A percentile compares a stretch with the other conserved stretches of the same genome.
These are phyloP conservation scores for Aureobasidium sp. DNA, from an alignment of 2,329 filamentous ascomycete genomes.

Conservation along the genomic window DNA sequence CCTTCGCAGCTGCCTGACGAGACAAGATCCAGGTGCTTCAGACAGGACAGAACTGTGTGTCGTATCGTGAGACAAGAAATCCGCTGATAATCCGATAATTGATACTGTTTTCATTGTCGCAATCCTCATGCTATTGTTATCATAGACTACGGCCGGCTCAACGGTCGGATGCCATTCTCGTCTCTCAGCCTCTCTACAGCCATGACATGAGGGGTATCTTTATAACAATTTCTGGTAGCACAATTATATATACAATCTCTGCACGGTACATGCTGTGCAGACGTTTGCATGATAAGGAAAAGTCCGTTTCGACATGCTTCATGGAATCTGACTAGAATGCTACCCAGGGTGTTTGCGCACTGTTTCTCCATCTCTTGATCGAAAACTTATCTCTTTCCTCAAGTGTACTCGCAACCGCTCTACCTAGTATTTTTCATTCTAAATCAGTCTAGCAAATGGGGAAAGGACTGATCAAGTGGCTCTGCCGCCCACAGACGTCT, in stretches of 20 bases:
- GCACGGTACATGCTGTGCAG: neutral
- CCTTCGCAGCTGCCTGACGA: conserved; percentile 6
- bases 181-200: conserved; percentile 7
- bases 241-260: neutral
- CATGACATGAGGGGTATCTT: neutral
- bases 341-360: too few species aligned
- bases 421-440: too few species aligned
- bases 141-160: conserved; percentile 1
- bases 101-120: conserved; percentile 5
- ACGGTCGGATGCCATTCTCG: conserved; percentile 3
- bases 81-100: neutral
- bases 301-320: neutral
- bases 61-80: neutral
- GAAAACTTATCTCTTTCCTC: too few species aligned
- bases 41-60: neutral
- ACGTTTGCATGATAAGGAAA: neutral
- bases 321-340: neutral
- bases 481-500: too few species aligned
- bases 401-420: too few species aligned
- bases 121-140: neutral
- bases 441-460: neutral
- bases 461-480: neutral
- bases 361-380: too few species aligned
- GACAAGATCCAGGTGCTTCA: neutral
- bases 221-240: neutral